A percentile compares a stretch with the other conserved stretches of the same genome.
Evolutionary conservation across 805 yeast genomes (phyloP).

Genomic region (Spathaspora gorwiae): DNA sequence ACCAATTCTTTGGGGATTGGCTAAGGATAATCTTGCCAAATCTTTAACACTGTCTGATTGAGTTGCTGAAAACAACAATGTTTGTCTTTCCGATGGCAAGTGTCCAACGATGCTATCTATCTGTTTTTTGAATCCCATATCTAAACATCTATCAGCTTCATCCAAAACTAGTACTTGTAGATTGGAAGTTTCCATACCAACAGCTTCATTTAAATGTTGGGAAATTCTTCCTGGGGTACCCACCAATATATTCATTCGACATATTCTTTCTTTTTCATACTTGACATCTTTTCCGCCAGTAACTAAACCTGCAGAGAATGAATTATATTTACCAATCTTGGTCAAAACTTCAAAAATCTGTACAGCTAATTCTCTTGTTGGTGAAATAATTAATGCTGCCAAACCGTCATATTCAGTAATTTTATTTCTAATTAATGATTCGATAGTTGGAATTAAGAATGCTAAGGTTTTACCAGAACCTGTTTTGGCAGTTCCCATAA

Average conservation of each 20-base stretch:
- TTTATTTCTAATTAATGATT: constrained; percentile 58
- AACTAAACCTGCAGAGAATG: constrained; percentile 83
- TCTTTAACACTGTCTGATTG: constrained; percentile 80
- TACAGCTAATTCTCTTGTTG: constrained; percentile 87
- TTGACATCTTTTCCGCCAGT: constrained; percentile 90
- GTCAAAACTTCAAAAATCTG: constrained; percentile 85
- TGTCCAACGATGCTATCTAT: constrained; percentile 75
- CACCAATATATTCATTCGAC: constrained; percentile 73
- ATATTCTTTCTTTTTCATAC: constrained; percentile 75
- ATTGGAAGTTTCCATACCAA: constrained; percentile 69
- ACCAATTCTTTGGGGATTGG: constrained; percentile 50
- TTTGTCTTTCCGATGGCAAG: constrained; percentile 77
- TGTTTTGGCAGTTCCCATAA: constrained; percentile 85
- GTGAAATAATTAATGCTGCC: constrained; percentile 86
- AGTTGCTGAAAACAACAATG: constrained; percentile 82
- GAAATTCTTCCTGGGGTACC: constrained; percentile 91
- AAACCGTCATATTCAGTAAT: constrained; percentile 86
- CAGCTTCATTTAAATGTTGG: constrained; percentile 88
- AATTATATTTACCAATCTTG: constrained; percentile 71
- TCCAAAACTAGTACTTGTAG: constrained; percentile 78
- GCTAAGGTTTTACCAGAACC: constrained; percentile 91
- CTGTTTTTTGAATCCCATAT: constrained; percentile 87
- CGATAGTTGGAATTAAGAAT: constrained; percentile 76
- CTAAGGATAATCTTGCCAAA: constrained; percentile 72
- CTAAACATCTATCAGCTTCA: constrained; percentile 90